Evolutionary conservation across 441 rosid genomes (phyloP), one percentile per base, ranked within the genome.

Genomic region (Aleurites moluccanus): DNA sequence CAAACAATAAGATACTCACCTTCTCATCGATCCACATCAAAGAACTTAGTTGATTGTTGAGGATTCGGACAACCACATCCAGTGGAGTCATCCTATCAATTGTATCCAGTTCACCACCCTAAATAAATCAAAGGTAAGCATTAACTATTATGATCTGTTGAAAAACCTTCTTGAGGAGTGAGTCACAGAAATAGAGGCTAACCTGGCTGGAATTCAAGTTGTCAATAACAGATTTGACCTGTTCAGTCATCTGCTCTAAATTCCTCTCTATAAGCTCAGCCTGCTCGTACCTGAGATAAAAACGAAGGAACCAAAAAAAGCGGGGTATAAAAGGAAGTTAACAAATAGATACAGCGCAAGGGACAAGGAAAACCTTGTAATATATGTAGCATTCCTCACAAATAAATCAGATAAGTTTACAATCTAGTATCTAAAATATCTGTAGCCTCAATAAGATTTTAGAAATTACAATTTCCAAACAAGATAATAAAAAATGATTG

Each of bases 11-110:
- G 16, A 70, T 35, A 74, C 87, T 75, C 73, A 95, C 99, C 92
- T 96, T 96, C 83, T 96, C 99, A 78, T 96, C 99, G 67, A 96
- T 88, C 98, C 97, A 93, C 95, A 93, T 90, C 62, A 96, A 84
- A 75, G 99, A 96, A 78, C 97, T 90, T 23, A 96, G 87, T 86
- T 96, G 99, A 84, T 96, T 96, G 88, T 96, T 96, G 74, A 96
- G 84, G 84, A 96, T 93, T 65, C 88, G 84, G 55, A 91, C 97
- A 55, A 95, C 97, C 81, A 85, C 88, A 79, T 96, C 99, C 71
- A 96, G 72, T 49, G 99, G 98, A 83, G 88, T 84, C 97, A 90
- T 92, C 77, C 92, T 90, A 65, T 91, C 97, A 35, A 90, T 67
- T 28, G 90, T 81, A 71, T 89, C 96, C 27, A 90, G 89, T 73